Conservation (phyloP, 768 basidiomycete genomes). For the Terana coerulea region DNA sequence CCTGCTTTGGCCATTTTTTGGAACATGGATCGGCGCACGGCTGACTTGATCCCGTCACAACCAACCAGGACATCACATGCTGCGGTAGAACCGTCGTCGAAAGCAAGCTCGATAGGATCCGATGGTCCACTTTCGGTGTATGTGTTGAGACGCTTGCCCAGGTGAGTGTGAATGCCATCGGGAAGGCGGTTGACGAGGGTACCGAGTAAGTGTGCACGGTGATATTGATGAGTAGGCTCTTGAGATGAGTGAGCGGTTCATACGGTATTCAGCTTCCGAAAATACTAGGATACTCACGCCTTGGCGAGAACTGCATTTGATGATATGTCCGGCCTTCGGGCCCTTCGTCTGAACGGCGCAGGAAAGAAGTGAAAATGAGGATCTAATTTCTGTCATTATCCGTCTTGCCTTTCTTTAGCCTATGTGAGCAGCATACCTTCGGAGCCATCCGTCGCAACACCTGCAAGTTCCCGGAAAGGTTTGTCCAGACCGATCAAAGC, state of each 20-base stretch:
- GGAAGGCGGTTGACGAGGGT: slow-evolving; percentile 35
- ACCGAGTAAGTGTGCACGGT: slow-evolving; percentile 48
- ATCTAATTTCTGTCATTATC: slow-evolving; percentile 23
- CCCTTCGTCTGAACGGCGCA: slow-evolving; percentile 38
- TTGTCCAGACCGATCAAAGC: slow-evolving; percentile 23
- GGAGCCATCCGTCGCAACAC: slow-evolving; percentile 19
- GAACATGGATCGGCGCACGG: slow-evolving; percentile 30
- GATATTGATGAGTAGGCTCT: no score
- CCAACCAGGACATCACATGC: slow-evolving; percentile 31
- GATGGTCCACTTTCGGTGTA: slow-evolving; percentile 10
- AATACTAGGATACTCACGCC: no score
- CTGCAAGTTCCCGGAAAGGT: slow-evolving; percentile 22
- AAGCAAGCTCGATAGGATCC: slow-evolving; percentile 14
- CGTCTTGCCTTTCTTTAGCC: neutral
- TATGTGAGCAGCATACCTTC: slow-evolving; percentile 10
- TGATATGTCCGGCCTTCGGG: slow-evolving; percentile 35
- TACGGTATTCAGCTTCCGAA: no score
- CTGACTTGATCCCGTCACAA: slow-evolving; percentile 32
- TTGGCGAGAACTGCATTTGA: no score
- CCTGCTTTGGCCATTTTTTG: slow-evolving; percentile 18
- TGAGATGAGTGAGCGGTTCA: no score
- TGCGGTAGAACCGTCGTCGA: slow-evolving; percentile 24
- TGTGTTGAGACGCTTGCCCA: slow-evolving; percentile 28
- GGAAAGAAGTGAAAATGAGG: slow-evolving; percentile 39
- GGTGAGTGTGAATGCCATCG: slow-evolving; percentile 21